Conservation (phyloP, 2,329 filamentous ascomycete species). For the Shiraia bambusicola region DNA sequence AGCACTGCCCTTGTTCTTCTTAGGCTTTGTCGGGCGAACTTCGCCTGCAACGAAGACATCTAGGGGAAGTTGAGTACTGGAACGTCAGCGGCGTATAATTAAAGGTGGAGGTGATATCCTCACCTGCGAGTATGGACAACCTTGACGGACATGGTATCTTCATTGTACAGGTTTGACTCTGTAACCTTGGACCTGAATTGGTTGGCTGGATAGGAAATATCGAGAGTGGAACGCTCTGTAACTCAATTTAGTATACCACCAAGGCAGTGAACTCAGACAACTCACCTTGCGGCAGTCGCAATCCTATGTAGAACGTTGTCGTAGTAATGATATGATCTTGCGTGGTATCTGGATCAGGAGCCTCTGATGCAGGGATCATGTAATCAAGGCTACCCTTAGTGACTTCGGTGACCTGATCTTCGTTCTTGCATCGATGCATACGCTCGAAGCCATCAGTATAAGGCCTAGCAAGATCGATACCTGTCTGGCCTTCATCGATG, state of each 20-base stretch:
- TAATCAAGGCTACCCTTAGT: constrained; percentile 63
- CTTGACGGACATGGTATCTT: constrained; percentile 73
- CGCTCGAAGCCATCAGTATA: constrained; percentile 93
- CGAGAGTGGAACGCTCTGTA: constrained; percentile 64
- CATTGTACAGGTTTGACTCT: constrained; percentile 72
- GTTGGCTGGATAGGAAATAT: constrained; percentile 78
- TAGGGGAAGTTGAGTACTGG: constrained; percentile 80
- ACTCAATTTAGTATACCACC: constrained; percentile 8
- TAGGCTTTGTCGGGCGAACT: constrained; percentile 46
- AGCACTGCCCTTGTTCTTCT: constrained; percentile 46
- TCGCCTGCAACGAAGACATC: constrained; percentile 88
- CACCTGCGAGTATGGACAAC: constrained; percentile 87
- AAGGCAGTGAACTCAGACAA: constrained; percentile 10
- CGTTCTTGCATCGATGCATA: constrained; percentile 67
- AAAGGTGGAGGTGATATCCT: constrained; percentile 37
- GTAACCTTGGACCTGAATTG: constrained; percentile 84
- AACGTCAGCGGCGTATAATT: constrained; percentile 17
- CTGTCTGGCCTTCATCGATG: constrained; percentile 74
- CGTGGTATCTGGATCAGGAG: constrained; percentile 47
- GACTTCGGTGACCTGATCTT: constrained; percentile 63
- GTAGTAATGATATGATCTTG: constrained; percentile 68
- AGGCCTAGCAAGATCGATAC: constrained; percentile 78
- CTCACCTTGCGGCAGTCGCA: constrained; percentile 75
- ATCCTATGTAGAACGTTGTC: constrained; percentile 90
- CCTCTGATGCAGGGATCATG: constrained; percentile 55